phyloP scores from a whole-genome alignment of 257 asterid genomes.

The Oldenlandia corymbosa region DNA sequence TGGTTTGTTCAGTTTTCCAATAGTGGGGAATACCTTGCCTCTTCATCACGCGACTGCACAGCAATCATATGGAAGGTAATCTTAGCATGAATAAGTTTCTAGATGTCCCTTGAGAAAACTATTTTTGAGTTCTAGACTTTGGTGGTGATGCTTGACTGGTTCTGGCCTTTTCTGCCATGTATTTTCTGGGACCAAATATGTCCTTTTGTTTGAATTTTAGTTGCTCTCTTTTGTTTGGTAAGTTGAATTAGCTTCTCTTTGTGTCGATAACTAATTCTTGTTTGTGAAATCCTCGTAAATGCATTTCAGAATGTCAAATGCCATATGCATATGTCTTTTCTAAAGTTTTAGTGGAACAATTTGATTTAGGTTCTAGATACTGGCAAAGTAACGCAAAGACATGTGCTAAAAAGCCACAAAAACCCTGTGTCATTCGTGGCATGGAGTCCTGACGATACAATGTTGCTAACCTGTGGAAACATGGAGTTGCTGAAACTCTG shows the following conservation, averaged over 20 bases:
- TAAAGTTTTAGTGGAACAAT: neutral
- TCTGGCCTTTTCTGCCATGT: no score
- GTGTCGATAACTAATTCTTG: neutral
- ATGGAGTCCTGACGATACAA: constrained; percentile 92
- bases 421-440: constrained; percentile 72
- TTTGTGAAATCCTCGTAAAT: neutral
- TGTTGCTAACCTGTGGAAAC: constrained; percentile 89
- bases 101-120: neutral
- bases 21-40: constrained; percentile 71
- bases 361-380: constrained; percentile 62
- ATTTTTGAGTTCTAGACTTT: neutral
- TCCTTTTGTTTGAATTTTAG: neutral
- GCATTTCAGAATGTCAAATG: neutral
- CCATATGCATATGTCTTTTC: neutral
- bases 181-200: no score
- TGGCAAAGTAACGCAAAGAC: constrained; percentile 40
- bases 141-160: neutral
- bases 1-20: constrained; percentile 93
- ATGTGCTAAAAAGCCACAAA: constrained; percentile 51
- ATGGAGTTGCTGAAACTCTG: constrained; percentile 85
- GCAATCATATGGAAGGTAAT: constrained; percentile 86
- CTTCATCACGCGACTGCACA: constrained; percentile 81
- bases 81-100: neutral
- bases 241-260: neutral
- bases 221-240: neutral